Percentiles rank a stretch among this genome's conserved stretches.
Conservation (phyloP, 495 filamentous ascomycete species). For the Clohesyomyces aquaticus region DNA sequence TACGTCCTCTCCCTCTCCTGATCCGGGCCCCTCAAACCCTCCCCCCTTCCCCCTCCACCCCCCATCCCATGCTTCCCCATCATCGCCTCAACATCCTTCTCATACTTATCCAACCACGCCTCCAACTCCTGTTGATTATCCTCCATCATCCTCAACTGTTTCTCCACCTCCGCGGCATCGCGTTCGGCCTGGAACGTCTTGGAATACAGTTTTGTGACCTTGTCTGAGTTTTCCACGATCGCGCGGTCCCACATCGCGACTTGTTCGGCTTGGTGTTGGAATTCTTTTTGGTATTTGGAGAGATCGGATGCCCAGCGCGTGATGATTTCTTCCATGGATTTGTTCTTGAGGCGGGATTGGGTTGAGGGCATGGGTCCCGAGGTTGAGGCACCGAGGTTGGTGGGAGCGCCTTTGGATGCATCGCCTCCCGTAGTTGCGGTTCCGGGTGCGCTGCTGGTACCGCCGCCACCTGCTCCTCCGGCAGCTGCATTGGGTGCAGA, state of each 20-base stretch:
- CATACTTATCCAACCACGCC: conserved; percentile 83
- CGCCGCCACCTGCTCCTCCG: conserved; percentile 11
- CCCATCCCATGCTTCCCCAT: conserved; percentile 66
- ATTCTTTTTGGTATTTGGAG: conserved; percentile 93
- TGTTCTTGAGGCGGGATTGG: conserved; percentile 90
- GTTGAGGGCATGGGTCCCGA: conserved; percentile 74
- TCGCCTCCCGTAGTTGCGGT: conserved; percentile 39
- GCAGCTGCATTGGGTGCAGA: not conserved
- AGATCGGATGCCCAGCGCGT: conserved; percentile 96
- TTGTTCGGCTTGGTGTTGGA: conserved; percentile 82
- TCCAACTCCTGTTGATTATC: conserved; percentile 87
- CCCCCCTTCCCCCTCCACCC: conserved; percentile 47
- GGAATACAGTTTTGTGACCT: conserved; percentile 85
- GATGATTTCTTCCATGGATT: conserved; percentile 99
- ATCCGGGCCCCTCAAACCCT: conserved; percentile 80
- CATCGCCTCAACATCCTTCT: conserved; percentile 84
- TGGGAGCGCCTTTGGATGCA: conserved; percentile 34
- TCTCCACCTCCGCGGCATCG: conserved; percentile 86
- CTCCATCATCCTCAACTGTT: conserved; percentile 84
- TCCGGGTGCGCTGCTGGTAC: conserved; percentile 30
- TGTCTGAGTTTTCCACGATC: conserved; percentile 88
- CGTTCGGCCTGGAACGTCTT: conserved; percentile 89
- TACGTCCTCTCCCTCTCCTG: conserved; percentile 90
- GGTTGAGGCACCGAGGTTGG: conserved; percentile 66
- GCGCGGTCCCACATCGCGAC: conserved; percentile 89